Percentiles rank a stretch among this genome's conserved stretches.
phyloP scores from a whole-genome alignment of 148 eudicot genomes.

The Chenopodium album region DNA sequence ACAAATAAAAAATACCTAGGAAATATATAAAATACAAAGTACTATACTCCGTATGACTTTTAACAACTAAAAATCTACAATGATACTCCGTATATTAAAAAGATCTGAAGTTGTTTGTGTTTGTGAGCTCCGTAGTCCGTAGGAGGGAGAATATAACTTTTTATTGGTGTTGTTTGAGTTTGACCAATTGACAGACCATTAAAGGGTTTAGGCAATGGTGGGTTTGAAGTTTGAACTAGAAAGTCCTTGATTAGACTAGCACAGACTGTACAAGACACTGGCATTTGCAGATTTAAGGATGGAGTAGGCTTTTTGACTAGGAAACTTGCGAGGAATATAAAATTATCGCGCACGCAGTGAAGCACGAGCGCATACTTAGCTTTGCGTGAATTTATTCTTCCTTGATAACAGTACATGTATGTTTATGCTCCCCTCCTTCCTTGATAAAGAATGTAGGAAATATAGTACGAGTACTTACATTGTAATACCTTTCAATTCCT shows the following conservation, averaged over 20 bases:
- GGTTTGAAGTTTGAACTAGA: neutral
- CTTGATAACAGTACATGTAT: neutral
- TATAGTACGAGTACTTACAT: too few relatives aligned
- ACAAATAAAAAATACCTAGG: too few relatives aligned
- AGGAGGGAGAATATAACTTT: too few relatives aligned
- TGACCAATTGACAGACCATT: neutral
- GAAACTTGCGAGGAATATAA: neutral
- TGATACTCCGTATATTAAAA: too few relatives aligned
- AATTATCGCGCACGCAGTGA: neutral
- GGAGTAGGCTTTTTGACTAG: slow-evolving; percentile 7
- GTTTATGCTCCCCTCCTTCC: neutral
- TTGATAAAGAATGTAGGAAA: too few relatives aligned
- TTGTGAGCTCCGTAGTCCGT: too few relatives aligned
- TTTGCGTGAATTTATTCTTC: slow-evolving; percentile 6
- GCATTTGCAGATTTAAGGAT: neutral
- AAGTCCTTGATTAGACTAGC: neutral
- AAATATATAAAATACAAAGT: too few relatives aligned
- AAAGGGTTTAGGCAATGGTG: neutral
- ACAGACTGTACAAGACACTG: neutral
- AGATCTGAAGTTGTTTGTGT: too few relatives aligned
- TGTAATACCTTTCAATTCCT: too few relatives aligned
- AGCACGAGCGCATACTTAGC: neutral
- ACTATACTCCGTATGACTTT: too few relatives aligned
- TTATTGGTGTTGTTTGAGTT: neutral
- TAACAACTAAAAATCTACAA: too few relatives aligned